These are phyloP conservation scores for Euphrasia confusa DNA, from an alignment of 257 asterid species.

Conservation along the genomic window DNA sequence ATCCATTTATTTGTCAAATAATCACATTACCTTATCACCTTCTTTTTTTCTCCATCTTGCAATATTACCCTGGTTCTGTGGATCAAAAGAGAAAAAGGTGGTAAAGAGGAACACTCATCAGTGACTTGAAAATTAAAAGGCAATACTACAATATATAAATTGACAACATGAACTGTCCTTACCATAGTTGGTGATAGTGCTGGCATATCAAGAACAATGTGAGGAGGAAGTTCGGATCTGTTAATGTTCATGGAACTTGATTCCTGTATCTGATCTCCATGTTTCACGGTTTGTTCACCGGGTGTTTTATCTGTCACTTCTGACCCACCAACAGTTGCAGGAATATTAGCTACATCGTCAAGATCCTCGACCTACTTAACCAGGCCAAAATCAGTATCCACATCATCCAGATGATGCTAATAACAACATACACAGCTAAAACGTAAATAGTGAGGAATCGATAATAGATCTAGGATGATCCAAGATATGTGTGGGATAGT, in stretches of 20 bases:
- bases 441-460: constrained; percentile 10
- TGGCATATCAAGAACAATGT: constrained; percentile 87
- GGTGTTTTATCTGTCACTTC: constrained; percentile 44
- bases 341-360: constrained; percentile 66
- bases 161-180: constrained; percentile 27
- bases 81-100: constrained; percentile 22
- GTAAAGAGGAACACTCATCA: constrained; percentile 20
- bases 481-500: constrained; percentile 7
- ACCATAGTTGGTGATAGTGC: constrained; percentile 99
- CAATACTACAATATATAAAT: constrained; percentile 16
- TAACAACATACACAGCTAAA: neutral
- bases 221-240: constrained; percentile 88
- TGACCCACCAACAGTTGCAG: constrained; percentile 49
- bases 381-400: constrained; percentile 33
- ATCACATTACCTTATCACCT: constrained; percentile 78
- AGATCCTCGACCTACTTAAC: constrained; percentile 78
- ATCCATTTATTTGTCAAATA: constrained; percentile 20
- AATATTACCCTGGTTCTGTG: constrained; percentile 92
- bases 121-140: constrained; percentile 19
- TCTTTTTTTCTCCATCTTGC: constrained; percentile 83
- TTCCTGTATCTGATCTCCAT: constrained; percentile 42
- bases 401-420: constrained; percentile 20
- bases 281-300: constrained; percentile 36
- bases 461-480: neutral
- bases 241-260: constrained; percentile 49